Conservation (phyloP, 306 rosid genomes). For the Crataegus laevigata region DNA sequence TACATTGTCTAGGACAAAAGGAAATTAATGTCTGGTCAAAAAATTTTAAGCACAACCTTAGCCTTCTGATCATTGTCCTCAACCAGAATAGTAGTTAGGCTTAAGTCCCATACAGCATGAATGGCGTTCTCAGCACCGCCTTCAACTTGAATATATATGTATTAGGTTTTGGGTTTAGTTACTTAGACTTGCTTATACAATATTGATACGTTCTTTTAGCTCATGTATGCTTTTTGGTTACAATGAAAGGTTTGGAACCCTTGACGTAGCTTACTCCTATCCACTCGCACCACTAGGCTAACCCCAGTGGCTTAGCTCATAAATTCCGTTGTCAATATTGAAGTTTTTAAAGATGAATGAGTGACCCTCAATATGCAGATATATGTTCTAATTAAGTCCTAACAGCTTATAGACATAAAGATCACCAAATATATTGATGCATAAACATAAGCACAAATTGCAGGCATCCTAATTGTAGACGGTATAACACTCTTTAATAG, state of each 20-base stretch:
- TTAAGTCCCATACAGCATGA: not conserved
- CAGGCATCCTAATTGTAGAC: not conserved
- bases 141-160: not conserved
- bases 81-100: not conserved
- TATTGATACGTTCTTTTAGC: not conserved
- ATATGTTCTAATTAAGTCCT: not conserved
- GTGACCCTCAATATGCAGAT: not conserved
- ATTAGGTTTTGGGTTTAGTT: not conserved
- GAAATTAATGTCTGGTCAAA: too few species aligned
- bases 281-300: not conserved
- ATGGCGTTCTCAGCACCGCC: not conserved
- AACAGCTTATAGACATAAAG: not conserved
- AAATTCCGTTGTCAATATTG: not conserved
- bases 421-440: not conserved
- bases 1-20: too few species aligned
- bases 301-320: not conserved
- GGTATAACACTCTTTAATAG: not conserved
- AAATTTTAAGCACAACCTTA: not conserved
- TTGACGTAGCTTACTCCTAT: not conserved
- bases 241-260: not conserved
- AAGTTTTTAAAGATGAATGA: not conserved
- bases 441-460: not conserved
- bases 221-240: not conserved
- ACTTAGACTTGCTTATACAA: not conserved
- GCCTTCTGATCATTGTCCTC: not conserved